These are phyloP conservation scores for Roridomyces roridus DNA, from an alignment of 768 basidiomycete species.

Conservation along the genomic window DNA sequence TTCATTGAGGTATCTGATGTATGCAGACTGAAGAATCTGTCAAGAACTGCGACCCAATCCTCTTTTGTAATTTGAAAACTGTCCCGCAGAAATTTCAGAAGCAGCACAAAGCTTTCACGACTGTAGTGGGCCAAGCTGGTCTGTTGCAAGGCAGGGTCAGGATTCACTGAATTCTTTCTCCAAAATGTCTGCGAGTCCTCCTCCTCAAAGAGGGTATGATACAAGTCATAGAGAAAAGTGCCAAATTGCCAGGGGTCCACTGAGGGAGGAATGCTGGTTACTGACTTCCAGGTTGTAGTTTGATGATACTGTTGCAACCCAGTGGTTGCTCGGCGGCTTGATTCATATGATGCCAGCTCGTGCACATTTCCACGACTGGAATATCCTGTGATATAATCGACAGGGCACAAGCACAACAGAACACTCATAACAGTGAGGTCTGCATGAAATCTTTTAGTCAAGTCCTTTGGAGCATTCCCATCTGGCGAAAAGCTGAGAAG, in stretches of 20 bases:
- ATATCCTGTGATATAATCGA: slow-evolving; percentile 46
- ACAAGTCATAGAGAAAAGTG: slow-evolving; percentile 44
- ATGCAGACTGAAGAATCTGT: slow-evolving; percentile 28
- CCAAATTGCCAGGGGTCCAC: slow-evolving; percentile 38
- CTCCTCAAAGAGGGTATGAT: slow-evolving; percentile 42
- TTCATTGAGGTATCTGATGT: slow-evolving; percentile 26
- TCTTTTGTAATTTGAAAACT: slow-evolving; percentile 27
- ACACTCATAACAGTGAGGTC: slow-evolving; percentile 48
- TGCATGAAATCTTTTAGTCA: slow-evolving; percentile 39
- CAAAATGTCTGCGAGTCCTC: slow-evolving; percentile 36
- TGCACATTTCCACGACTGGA: slow-evolving; percentile 46
- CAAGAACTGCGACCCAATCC: slow-evolving; percentile 43
- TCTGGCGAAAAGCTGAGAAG: slow-evolving; percentile 35
- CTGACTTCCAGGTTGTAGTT: slow-evolving; percentile 21
- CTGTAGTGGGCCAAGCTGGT: slow-evolving; percentile 39
- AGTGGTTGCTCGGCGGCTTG: not conserved
- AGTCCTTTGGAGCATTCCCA: slow-evolving; percentile 34
- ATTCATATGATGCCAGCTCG: slow-evolving; percentile 35
- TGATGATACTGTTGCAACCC: slow-evolving; percentile 13
- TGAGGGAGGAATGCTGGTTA: slow-evolving; percentile 3
- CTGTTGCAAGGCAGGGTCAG: slow-evolving; percentile 7
- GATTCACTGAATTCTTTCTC: slow-evolving; percentile 10
- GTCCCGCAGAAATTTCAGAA: slow-evolving; percentile 38
- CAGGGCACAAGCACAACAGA: slow-evolving; percentile 49
- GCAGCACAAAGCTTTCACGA: slow-evolving; percentile 43